Base-by-base conservation (phyloP, 345 rosid species). In the Linum lewisii region DNA sequence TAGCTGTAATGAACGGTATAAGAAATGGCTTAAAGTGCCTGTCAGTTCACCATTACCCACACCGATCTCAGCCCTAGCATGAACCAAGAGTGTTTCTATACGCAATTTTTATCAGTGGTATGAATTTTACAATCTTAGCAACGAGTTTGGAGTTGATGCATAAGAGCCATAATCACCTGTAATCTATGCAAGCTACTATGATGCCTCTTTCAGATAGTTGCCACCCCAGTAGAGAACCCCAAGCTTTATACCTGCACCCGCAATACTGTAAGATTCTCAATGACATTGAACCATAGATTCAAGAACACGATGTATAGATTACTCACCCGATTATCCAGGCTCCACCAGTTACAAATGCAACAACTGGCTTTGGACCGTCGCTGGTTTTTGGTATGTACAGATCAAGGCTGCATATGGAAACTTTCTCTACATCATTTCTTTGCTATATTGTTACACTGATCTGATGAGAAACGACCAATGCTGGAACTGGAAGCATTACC, bases 261-360 rank as follows among this genome's bases (percentile, higher is more conserved):
- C 60, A 65, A 73, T 52, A 66, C 24, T 16, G 18, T n/a, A 36
- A 64, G 52, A 32, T 58, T 26, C 59, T 64, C 57, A 71, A n/a
- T 69, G 60, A 57, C 64, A 59, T 21, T 2, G 15, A 29, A 29
- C 1, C 34, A 4, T 29, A 3, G 34, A 29, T 29, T 29, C 22
- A 55, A 52, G 23, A 32, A 57, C 34, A 42, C 15, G 3, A 42
- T 0, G 2, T 47, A 26, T 25, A 61, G 42, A 55, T 26, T 7
- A 73, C 91, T 83, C 67, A 87, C 99, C 99, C 99, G 70, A 93
- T 89, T 67, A 93, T 87, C 96, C 97, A 93, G 58, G 97, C 95
- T 75, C 99, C 99, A 29, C 99, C 97, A 20, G 97, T 89, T 59
- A 93, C 70, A 79, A 93, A 93, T 22, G 95, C 97, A 69, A 89